Percentiles rank a stretch among this genome's conserved stretches.
These are phyloP conservation scores for Bruguiera parviflora DNA, from an alignment of 345 rosid species.

Conservation along the genomic window DNA sequence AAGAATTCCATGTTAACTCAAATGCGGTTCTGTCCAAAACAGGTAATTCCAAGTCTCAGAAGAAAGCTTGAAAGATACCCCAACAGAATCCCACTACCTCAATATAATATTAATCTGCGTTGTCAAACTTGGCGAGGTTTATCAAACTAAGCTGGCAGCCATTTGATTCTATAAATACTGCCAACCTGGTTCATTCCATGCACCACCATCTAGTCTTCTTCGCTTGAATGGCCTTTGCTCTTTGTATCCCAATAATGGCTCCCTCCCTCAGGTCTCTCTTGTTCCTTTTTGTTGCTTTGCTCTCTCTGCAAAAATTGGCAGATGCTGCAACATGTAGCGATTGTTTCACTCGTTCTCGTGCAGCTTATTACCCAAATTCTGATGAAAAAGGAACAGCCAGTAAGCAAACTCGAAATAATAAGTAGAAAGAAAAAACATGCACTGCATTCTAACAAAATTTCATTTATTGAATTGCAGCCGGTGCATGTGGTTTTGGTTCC, in stretches of 20 bases:
- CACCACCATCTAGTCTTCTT: constrained; percentile 26
- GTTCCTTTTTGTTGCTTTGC: constrained; percentile 23
- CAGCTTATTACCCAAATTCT: constrained; percentile 56
- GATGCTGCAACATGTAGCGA: constrained; percentile 45
- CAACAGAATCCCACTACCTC: constrained; percentile 14
- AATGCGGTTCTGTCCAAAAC: constrained; percentile 11
- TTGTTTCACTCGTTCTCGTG: constrained; percentile 53
- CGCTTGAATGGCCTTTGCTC: constrained; percentile 5
- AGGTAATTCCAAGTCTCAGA: constrained; percentile 18
- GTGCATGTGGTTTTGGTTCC: constrained; percentile 64
- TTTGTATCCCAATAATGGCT: constrained; percentile 34
- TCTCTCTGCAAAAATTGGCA: constrained; percentile 24
- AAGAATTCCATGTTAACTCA: too few species aligned
- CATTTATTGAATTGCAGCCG: constrained; percentile 30
- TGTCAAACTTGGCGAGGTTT: constrained; percentile 27
- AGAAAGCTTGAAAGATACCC: constrained; percentile 20
- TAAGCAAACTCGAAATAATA: constrained; percentile 20
- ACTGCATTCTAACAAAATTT: background rate
- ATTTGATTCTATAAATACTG: constrained; percentile 43
- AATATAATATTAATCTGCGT: constrained; percentile 12
- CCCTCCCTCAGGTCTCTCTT: constrained; percentile 21
- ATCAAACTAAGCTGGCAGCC: constrained; percentile 19
- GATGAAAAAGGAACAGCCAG: constrained; percentile 49
- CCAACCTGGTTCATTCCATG: constrained; percentile 19
- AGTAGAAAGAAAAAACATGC: background rate